A percentile compares a stretch with the other conserved stretches of the same genome.
These are phyloP conservation scores for Paecilomyces sp. DNA, from an alignment of 2,329 filamentous ascomycete species.

Conservation along the genomic window DNA sequence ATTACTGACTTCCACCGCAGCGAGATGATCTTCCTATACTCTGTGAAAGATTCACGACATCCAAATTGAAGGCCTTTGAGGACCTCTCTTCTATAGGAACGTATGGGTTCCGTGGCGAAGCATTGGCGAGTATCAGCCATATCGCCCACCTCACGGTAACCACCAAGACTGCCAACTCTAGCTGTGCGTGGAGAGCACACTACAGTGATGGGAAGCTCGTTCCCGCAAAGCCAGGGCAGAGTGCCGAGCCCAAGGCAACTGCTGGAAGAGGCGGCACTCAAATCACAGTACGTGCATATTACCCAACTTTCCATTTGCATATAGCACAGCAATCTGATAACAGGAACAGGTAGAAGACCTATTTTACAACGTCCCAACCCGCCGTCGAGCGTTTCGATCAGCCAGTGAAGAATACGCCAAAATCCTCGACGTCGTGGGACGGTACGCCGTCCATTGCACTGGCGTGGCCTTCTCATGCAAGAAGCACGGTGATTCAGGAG, in stretches of 20 bases:
- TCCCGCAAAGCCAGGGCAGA: conserved; percentile 81
- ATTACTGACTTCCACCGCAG: conserved; percentile 38
- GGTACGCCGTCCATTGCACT: conserved; percentile 85
- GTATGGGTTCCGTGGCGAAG: conserved; percentile 97
- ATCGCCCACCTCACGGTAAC: conserved; percentile 94
- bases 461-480: conserved; percentile 96
- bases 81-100: conserved; percentile 84
- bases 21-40: conserved; percentile 86
- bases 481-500: conserved; percentile 82
- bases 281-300: conserved; percentile 58
- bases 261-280: conserved; percentile 87
- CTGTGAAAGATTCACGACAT: conserved; percentile 94
- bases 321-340: conserved; percentile 2
- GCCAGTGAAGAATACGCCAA: conserved; percentile 94
- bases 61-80: conserved; percentile 88
- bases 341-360: conserved; percentile 68
- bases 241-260: conserved; percentile 74
- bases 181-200: conserved; percentile 81
- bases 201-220: conserved; percentile 78
- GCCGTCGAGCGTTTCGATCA: conserved; percentile 83
- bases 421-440: conserved; percentile 88
- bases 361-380: conserved; percentile 91
- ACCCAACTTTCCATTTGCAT: neutral
- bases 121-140: conserved; percentile 93
- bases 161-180: conserved; percentile 82